phyloP scores from a whole-genome alignment of 345 rosid genomes.

The Excoecaria agallocha region DNA sequence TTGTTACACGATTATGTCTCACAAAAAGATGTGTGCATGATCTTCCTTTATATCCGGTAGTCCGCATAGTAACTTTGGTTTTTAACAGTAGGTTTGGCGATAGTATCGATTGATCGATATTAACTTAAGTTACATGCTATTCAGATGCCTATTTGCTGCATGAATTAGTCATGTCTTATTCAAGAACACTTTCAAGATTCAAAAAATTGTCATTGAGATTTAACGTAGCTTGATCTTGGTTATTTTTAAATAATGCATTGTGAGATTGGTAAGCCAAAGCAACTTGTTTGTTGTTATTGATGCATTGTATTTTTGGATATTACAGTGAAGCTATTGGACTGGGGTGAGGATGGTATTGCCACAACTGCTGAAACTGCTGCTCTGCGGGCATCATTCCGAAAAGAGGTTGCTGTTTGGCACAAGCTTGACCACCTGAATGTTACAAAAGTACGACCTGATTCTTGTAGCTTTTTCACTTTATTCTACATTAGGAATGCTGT shows the following conservation, averaged over 20 bases:
- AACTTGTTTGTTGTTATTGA: slow-evolving; percentile 7
- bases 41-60: background rate
- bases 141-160: background rate
- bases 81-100: background rate
- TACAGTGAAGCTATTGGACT: slow-evolving; percentile 80
- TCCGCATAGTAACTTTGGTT: background rate
- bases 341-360: slow-evolving; percentile 79
- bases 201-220: background rate
- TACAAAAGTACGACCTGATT: slow-evolving; percentile 53
- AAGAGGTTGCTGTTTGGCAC: slow-evolving; percentile 98
- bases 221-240: background rate
- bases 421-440: slow-evolving; percentile 91
- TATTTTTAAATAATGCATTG: background rate
- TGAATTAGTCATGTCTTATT: background rate
- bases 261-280: background rate
- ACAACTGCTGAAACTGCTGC: slow-evolving; percentile 72
- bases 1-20: background rate
- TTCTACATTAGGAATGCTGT: background rate
- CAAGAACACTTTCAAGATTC: background rate
- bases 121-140: background rate
- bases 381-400: slow-evolving; percentile 66
- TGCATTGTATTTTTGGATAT: slow-evolving; percentile 20
- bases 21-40: background rate
- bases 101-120: background rate
- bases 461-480: slow-evolving; percentile 8